Base-by-base conservation (phyloP, 768 basidiomycete species). In the Suillus paluster region DNA sequence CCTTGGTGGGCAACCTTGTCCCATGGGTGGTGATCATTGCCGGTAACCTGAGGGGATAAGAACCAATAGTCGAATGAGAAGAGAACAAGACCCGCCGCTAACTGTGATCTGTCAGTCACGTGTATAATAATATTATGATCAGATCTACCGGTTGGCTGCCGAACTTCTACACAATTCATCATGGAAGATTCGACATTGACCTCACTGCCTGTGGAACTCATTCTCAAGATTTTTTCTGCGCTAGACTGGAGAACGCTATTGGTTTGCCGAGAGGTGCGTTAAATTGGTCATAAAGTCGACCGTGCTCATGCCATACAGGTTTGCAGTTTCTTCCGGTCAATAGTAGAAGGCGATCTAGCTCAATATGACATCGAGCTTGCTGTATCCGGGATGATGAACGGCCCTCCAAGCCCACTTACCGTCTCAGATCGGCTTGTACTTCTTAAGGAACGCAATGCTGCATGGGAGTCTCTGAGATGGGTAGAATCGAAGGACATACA, bases 301-400 rank as follows among this genome's bases (percentile, higher is more conserved):
- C 27, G n/a, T 34, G 12, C 36, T 49, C 50, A 25, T 21, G 27
- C 57, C 25, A 17, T 46, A 30, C 54, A 75, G 81, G 73, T 77
- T 33, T 81, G 75, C 61, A 75, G 57, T 48, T 66, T 68, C 21
- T 66, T 83, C 50, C 67, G 64, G 39, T 54, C 63, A 11, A 36
- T 69, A 3, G 66, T 81, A 15, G 70, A 65, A 23, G 57, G 66
- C 25, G 70, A 78, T 6, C 63, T 61, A 7, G 73, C 81, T 49
- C 79, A 79, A 63, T 81, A 81, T 53, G 71, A 63, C 19, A 78
- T 85, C 52, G 81, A 84, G 57, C 78, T 86, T 12, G 78, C 77
- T 17, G 71, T 76, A 4, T 71, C 80, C 15, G 80, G 82, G 21
- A 76, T 81, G 70, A 72, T 73, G 57, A 71, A 82, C 61, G 81